Base-by-base conservation (phyloP, 139 green algal genomes). In the Pleodorina starrii region DNA sequence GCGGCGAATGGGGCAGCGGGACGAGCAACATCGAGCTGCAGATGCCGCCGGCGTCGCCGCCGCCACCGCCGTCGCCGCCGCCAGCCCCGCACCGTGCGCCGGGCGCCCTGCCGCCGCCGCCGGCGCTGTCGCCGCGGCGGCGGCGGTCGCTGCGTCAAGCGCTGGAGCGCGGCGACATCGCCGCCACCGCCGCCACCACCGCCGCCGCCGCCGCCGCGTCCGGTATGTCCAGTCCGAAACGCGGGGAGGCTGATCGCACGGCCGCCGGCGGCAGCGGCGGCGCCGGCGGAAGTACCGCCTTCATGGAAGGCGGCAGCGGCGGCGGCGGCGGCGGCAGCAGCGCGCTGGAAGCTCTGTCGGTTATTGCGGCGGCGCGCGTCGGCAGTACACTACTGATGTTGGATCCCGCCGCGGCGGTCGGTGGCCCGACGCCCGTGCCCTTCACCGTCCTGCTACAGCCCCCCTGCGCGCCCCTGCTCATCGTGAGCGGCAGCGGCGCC, bases 381-480 rank as follows among this genome's bases (percentile, higher is more conserved):
- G 80, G 80, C 9, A 60, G 23, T 40, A 76, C 80, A 10, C 27
- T 76, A 5, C 9, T 86, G 42, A 72, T 86, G 80, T 57, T 86
- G 27, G 80, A 86, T 27, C 36, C 80, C 21, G 36, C 78, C 10
- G 51, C 78, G 4, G 78, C 36, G 1, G 11, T 57, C 5, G 14
- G 2, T 10, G 59, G 57, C 5, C 80, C 80, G 6, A 16, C 44
- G 25, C 59, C 80, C 29, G 21, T 76, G 40, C 80, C 80, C 1
- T 29, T 63, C 35, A 43, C 25, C 25, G 19, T 76, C 38, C 12
- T 60, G 59, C 25, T 86, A 29, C 40, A 60, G 29, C 80, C 80
- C 2, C 80, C 57, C 1, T 76, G 80, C 80, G 57, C 80, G 9
- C 12, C 36, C 23, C 80, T 86, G 25, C 27, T 17, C 21, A 7